Base-by-base conservation (phyloP, 352 stramenopile species). In the Peronospora tabacina region DNA sequence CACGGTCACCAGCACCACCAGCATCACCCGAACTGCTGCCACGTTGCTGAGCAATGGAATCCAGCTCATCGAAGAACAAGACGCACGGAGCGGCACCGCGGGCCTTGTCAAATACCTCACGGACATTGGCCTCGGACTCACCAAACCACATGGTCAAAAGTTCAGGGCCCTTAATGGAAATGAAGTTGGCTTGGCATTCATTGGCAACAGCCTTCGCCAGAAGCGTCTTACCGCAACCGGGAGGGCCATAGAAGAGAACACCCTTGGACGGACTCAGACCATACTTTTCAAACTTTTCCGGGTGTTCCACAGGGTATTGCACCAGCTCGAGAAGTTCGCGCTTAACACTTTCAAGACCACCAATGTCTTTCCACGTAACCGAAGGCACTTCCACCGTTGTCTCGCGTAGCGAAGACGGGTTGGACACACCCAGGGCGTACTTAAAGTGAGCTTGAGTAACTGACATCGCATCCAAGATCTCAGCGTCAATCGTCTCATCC, bases 101-200 rank as follows among this genome's bases (percentile, higher is more conserved):
- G 12, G 97, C 97, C 72, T 99, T 99, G 72, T 98, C 95, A 65
- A 99, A 99, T 13, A 99, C 85, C 63, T 99, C 95, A 64, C 96
- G 95, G 17, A 99, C 96, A 67, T 98, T 98, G 12, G 91, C 90
- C 67, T 99, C 97, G 20, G 87, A 98, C 72, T 99, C 97, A 72
- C 97, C 97, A 56, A 99, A 99, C 95, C 96, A 99, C 96, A 99
- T 99, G 37, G 95, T 99, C 55, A 99, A 68, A 24, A 99, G 83
- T 71, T 99, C 97, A 13, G 97, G 96, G 44, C 95, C 96, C 83
- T 99, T 99, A 40, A 99, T 93, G n/a, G 88, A 98, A 58, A 99
- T 99, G 65, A 99, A 99, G 75, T 99, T 99, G 32, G 95, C 95
- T 58, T 98, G 93, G 75, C 97, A 99, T 72, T 99, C 97, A 71